Evolutionary conservation across 192 early-diverging fungal species (phyloP).

Genomic region (Obelidium mucronatum): DNA sequence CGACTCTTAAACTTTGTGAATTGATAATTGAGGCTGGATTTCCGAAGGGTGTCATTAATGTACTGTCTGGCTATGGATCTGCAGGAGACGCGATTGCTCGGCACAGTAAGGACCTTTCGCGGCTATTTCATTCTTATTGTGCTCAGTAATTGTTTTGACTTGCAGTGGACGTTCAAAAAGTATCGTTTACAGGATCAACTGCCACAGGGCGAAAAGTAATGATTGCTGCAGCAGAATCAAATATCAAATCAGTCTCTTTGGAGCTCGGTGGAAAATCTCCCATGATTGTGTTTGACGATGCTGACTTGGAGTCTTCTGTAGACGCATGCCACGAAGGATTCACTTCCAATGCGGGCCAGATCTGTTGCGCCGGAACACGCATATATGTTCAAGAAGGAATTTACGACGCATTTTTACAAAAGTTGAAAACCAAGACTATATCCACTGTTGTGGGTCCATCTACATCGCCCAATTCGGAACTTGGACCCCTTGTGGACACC

Average conservation of each 20-base stretch:
- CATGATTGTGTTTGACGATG: slow-evolving; percentile 43
- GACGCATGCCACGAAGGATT: slow-evolving; percentile 14
- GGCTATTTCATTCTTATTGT: slow-evolving; percentile 45
- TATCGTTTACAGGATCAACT: slow-evolving; percentile 66
- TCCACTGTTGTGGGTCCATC: slow-evolving; percentile 53
- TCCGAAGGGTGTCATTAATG: slow-evolving; percentile 66
- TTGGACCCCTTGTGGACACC: slow-evolving; percentile 63
- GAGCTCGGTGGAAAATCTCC: slow-evolving; percentile 48
- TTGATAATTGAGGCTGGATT: slow-evolving; percentile 44
- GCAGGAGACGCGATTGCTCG: slow-evolving; percentile 66
- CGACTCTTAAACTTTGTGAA: slow-evolving; percentile 41
- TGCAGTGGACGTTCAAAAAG: slow-evolving; percentile 58
- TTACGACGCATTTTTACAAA: slow-evolving; percentile 50
- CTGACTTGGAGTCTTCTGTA: slow-evolving; percentile 41
- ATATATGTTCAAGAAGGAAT: slow-evolving; percentile 62
- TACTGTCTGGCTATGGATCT: slow-evolving; percentile 54
- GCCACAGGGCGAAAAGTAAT: slow-evolving; percentile 38
- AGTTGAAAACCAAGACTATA: slow-evolving; percentile 29
- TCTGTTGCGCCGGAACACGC: slow-evolving; percentile 58
- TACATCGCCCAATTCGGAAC: slow-evolving; percentile 41
- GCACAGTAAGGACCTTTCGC: background rate
- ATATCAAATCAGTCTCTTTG: slow-evolving; percentile 54
- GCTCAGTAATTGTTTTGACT: background rate
- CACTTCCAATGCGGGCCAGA: slow-evolving; percentile 56
- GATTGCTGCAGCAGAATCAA: slow-evolving; percentile 59